Base-by-base conservation (phyloP, 2,329 filamentous ascomycete genomes). In the Talaromyces sp. region DNA sequence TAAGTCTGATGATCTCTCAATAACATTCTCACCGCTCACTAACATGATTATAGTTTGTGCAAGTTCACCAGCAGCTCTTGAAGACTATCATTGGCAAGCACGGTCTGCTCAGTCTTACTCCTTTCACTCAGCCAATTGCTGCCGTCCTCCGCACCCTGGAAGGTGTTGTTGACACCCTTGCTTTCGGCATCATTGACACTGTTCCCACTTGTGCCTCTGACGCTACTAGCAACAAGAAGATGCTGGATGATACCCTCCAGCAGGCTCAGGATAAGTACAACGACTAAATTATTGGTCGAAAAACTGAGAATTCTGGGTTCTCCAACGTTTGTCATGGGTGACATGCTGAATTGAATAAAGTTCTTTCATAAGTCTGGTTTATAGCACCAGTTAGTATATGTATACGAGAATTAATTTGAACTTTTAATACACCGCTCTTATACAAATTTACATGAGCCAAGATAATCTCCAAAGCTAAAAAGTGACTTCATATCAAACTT, bases 21-120 rank as follows among this genome's bases (percentile, higher is more conserved):
- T 27, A 27, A 6, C 11, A 35, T 13, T 6, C 5, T 14, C 22
- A 36, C 10, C 29, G 7, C 11, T 16, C 17, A 47, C 44, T 47
- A 32, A 45, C n/a, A 3, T 19, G 7, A 2, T 16, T 5, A 24
- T 43, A 52, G 44, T 52, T 52, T 27, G 44, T 52, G 30, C 19
- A 6, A 20, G 43, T 47, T 17, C 43, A 52, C 43, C 43, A 52
- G 43, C 16, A 42, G 17, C 43, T 52, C 19, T 27, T 52, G 37
- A 22, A 24, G 2, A 52, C 35, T 11, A 24, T 52, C 35, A 52
- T 47, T 35, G 50, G 50, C 33, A 52, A 52, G 50, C 43, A 52
- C 27, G 50, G 50, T n/a, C 4, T 52, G 10, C 32, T 52, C 22
- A 52, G 50, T 30, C 24, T 52, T 22, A 52, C 50, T 4, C 50